Conservation (phyloP, 1,284 basidiomycete species). For the Coniferiporia weirii region DNA sequence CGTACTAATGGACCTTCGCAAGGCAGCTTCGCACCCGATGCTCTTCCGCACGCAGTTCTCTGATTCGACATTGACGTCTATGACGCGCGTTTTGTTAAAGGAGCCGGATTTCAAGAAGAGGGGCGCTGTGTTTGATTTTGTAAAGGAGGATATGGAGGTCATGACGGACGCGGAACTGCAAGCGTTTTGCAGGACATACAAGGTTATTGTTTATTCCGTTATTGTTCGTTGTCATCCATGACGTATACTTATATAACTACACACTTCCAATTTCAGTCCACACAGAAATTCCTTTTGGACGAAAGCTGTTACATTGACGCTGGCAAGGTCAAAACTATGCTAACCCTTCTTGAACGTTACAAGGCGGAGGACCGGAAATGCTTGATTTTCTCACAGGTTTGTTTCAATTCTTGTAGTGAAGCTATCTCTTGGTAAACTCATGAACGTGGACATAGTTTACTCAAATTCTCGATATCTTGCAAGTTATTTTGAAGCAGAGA, state of each 20-base stretch:
- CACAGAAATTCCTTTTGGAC: conserved; percentile 72
- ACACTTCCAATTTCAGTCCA: conserved; percentile 47
- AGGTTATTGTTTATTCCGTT: conserved; percentile 42
- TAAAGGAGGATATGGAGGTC: conserved; percentile 89
- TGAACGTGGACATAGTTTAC: conserved; percentile 63
- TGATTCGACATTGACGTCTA: conserved; percentile 66
- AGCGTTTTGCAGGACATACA: conserved; percentile 74
- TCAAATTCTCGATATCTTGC: conserved; percentile 90
- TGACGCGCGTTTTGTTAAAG: conserved; percentile 83
- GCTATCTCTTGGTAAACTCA: background rate
- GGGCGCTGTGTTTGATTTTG: conserved; percentile 72
- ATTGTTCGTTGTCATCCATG: background rate
- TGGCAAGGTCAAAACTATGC: conserved; percentile 80
- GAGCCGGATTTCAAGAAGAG: conserved; percentile 85
- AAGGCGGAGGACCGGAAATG: conserved; percentile 72
- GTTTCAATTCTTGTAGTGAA: conserved; percentile 18
- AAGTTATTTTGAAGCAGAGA: conserved; percentile 76
- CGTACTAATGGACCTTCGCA: conserved; percentile 93
- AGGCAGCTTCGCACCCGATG: conserved; percentile 95
- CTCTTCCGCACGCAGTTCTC: conserved; percentile 86
- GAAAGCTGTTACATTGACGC: conserved; percentile 80
- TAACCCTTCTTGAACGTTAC: conserved; percentile 71
- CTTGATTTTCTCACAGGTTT: conserved; percentile 89
- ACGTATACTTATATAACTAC: too few relatives aligned
- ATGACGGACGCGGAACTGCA: conserved; percentile 96